Evolutionary conservation across 371 early-diverging fungal genomes (phyloP).

Genomic region (Zopfochytrium polystomum): DNA sequence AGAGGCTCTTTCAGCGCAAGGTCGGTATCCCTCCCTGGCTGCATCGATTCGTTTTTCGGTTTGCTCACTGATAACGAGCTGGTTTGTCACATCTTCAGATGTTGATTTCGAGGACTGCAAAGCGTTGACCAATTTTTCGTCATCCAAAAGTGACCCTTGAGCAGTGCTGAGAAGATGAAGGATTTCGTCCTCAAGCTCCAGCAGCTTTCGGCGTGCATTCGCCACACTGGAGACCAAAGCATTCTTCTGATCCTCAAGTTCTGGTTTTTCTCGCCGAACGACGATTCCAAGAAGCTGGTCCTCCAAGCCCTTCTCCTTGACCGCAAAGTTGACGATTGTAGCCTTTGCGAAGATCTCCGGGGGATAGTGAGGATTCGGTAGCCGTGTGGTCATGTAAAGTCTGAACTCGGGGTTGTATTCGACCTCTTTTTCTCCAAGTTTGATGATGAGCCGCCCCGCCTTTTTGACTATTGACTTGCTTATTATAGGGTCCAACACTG

Average conservation of each 20-base stretch:
- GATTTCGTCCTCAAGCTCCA: slow-evolving; percentile 63
- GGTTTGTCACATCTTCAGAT: slow-evolving; percentile 62
- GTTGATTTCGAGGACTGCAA: slow-evolving; percentile 59
- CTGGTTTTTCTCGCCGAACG: slow-evolving; percentile 62
- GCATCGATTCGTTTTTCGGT: slow-evolving; percentile 61
- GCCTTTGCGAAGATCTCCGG: slow-evolving; percentile 63
- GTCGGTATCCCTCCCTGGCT: slow-evolving; percentile 62
- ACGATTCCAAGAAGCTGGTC: slow-evolving; percentile 64
- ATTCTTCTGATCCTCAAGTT: slow-evolving; percentile 59
- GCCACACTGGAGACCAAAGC: slow-evolving; percentile 62
- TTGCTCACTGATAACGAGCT: slow-evolving; percentile 58
- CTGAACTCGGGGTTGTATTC: slow-evolving; percentile 56
- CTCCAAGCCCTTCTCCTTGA: slow-evolving; percentile 58
- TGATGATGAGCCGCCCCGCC: slow-evolving; percentile 55
- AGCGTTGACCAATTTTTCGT: slow-evolving; percentile 62
- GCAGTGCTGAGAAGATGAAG: slow-evolving; percentile 58
- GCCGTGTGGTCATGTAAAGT: slow-evolving; percentile 59
- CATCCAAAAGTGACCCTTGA: slow-evolving; percentile 60
- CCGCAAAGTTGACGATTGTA: slow-evolving; percentile 61
- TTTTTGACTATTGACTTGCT: slow-evolving; percentile 59
- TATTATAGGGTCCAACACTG: slow-evolving; percentile 60
- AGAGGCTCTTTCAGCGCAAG: slow-evolving; percentile 56
- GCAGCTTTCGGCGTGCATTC: slow-evolving; percentile 61
- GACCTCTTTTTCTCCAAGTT: slow-evolving; percentile 62
- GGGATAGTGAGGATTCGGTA: slow-evolving; percentile 61